Evolutionary conservation across 371 early-diverging fungal genomes (phyloP).

Genomic region (Rhizopus stolonifer): DNA sequence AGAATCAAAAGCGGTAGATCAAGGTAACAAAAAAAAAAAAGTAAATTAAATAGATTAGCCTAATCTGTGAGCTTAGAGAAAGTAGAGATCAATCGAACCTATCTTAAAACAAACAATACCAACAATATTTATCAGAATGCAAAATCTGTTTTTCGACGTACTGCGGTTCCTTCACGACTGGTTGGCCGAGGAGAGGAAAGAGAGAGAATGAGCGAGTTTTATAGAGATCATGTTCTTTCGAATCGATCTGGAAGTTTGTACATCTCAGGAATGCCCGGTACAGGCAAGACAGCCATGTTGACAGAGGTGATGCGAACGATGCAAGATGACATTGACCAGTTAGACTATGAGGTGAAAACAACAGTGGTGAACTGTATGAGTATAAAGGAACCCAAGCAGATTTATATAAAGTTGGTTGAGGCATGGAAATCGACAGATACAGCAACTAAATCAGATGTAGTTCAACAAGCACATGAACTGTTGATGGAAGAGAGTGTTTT

Average conservation of each 20-base stretch:
- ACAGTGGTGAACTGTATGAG: conserved; percentile 87
- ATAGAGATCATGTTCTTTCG: conserved; percentile 36
- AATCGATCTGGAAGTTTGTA: conserved; percentile 72
- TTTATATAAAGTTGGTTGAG: conserved; percentile 64
- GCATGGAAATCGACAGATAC: conserved; percentile 38
- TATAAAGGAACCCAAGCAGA: conserved; percentile 65
- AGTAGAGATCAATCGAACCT: too few species aligned
- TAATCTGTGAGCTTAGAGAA: too few species aligned
- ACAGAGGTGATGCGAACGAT: conserved; percentile 56
- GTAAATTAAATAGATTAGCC: too few species aligned
- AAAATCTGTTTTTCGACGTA: conserved; percentile 63
- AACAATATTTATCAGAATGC: conserved; percentile 24
- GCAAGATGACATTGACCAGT: conserved; percentile 24
- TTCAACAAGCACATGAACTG: conserved; percentile 38
- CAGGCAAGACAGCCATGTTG: conserved; percentile 92
- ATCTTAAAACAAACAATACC: background rate
- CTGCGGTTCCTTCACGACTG: conserved; percentile 63
- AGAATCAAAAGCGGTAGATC: too few species aligned
- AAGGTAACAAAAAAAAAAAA: too few species aligned
- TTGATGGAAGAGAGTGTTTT: conserved; percentile 37
- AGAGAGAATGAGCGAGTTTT: conserved; percentile 55
- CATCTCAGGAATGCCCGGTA: conserved; percentile 91
- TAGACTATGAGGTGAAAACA: conserved; percentile 44
- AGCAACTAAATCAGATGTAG: conserved; percentile 22
- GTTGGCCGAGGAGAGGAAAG: conserved; percentile 78